Evolutionary conservation across 208 protist genomes (phyloP), one percentile per base, ranked within the genome.

Genomic region (Trypanosomatidae sp.): DNA sequence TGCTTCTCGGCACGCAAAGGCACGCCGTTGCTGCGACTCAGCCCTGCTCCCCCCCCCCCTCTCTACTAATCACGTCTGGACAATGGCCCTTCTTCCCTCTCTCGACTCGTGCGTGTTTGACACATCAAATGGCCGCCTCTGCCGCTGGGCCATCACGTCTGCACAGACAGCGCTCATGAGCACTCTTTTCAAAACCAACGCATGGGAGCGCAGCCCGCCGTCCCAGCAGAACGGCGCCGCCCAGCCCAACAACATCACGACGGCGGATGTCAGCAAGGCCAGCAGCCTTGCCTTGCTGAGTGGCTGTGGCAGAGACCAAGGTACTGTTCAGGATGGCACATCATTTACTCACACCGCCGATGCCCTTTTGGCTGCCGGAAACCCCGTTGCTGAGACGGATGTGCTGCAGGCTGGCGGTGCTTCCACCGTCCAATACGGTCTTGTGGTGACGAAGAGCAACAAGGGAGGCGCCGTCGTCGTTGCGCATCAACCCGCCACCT

Each of bases 191-290:
- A 66, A 65, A 17, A 28, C 69, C 15, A 49, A 71, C 36, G 64
- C 49, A 64, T 80, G 76, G 76, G 69, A 50, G 52, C 47, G 43
- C 15, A 59, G 41, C 44, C 44, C 69, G 3, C 76, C 69, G 6
- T 80, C 66, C 52, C 43, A 36, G 39, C 55, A 64, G 33, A 39
- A 22, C 64, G 58, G 44, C 19, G 52, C 22, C 43, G 56, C 60
- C 8, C 43, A 43, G 33, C n/a, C 44, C 8, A 52, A 65, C 44
- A 69, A n/a, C 19, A 28, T 52, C 17, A 58, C 43, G 68, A 56
- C 59, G 30, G 22, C 10, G 47, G 28, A 44, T 17, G 66, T 33
- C 7, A 25, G 53, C 25, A 33, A 33, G 53, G 25, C 33, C 22
- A 33, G 25, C 53, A 59, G 53, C 53, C 22, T 36, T 33, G 64